These are phyloP conservation scores for Ophiostoma triangulosporum DNA, from an alignment of 2,329 filamentous ascomycete species.

Conservation along the genomic window DNA sequence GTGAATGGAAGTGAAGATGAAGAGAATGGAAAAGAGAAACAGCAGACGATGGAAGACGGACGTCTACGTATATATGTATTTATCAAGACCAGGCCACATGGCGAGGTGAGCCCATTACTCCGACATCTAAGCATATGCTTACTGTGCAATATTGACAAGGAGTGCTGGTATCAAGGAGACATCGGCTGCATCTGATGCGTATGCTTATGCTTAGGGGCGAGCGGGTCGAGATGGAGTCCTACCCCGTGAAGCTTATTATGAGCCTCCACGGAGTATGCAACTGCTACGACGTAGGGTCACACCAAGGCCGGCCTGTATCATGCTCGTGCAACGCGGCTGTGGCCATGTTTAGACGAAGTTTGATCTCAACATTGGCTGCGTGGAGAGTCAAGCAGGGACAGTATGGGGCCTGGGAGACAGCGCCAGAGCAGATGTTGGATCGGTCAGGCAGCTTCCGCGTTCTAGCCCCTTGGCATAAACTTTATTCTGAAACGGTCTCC, in stretches of 20 bases:
- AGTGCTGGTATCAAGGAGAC: too few species aligned
- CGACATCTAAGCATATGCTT: too few species aligned
- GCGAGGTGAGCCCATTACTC: too few species aligned
- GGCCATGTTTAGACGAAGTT: not conserved
- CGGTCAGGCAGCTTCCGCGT: not conserved
- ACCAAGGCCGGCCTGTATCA: too few species aligned
- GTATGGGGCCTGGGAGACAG: not conserved
- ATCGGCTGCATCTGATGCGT: too few species aligned
- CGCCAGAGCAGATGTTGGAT: not conserved
- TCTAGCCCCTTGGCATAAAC: not conserved
- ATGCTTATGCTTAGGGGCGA: too few species aligned
- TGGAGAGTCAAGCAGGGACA: not conserved
- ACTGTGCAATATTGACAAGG: too few species aligned
- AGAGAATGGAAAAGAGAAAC: not conserved
- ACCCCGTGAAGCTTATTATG: too few species aligned
- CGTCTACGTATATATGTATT: not conserved
- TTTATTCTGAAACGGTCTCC: constrained; percentile 1
- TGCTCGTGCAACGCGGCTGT: too few species aligned
- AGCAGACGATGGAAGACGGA: not conserved
- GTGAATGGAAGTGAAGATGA: not conserved
- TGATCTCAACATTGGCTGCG: not conserved
- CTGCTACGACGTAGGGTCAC: too few species aligned
- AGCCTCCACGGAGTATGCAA: too few species aligned
- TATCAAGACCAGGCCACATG: not conserved
- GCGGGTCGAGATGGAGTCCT: too few species aligned